A percentile compares a stretch with the other conserved stretches of the same genome.
Evolutionary conservation across 345 rosid species (phyloP).

Genomic region (Gossypium rotundifolium): DNA sequence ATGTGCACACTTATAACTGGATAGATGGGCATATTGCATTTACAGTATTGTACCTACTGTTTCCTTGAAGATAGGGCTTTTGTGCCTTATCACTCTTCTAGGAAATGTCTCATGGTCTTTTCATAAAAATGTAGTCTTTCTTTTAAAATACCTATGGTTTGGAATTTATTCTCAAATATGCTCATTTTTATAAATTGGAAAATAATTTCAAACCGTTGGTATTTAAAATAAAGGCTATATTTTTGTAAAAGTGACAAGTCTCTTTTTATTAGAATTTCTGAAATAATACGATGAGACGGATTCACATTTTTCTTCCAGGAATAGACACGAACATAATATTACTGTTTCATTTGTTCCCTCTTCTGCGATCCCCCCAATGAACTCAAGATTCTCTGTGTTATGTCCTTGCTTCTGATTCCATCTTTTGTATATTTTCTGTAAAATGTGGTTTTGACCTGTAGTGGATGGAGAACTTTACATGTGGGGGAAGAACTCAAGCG

Average conservation of each 20-base stretch:
- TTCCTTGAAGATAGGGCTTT: background rate
- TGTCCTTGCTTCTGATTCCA: background rate
- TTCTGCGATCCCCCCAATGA: background rate
- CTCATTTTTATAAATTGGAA: too few relatives aligned
- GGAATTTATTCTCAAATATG: too few relatives aligned
- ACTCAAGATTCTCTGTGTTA: background rate
- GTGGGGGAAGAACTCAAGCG: conserved; percentile 93
- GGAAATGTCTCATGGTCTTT: too few relatives aligned
- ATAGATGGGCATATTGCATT: background rate
- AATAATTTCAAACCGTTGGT: background rate
- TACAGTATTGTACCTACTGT: background rate
- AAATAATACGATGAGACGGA: background rate
- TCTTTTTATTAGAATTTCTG: background rate
- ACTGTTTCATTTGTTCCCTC: background rate
- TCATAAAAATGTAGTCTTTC: too few relatives aligned
- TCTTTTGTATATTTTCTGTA: background rate
- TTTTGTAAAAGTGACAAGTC: background rate
- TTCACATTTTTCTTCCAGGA: background rate
- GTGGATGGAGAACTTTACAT: conserved; percentile 81
- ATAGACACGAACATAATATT: background rate
- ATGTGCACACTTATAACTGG: background rate
- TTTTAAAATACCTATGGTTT: too few relatives aligned
- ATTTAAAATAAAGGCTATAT: background rate
- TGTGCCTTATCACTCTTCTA: background rate
- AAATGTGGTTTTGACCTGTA: conserved; percentile 23